Evolutionary conservation across 2,329 filamentous ascomycete genomes (phyloP).

Genomic region (Leptographium lundbergii): DNA sequence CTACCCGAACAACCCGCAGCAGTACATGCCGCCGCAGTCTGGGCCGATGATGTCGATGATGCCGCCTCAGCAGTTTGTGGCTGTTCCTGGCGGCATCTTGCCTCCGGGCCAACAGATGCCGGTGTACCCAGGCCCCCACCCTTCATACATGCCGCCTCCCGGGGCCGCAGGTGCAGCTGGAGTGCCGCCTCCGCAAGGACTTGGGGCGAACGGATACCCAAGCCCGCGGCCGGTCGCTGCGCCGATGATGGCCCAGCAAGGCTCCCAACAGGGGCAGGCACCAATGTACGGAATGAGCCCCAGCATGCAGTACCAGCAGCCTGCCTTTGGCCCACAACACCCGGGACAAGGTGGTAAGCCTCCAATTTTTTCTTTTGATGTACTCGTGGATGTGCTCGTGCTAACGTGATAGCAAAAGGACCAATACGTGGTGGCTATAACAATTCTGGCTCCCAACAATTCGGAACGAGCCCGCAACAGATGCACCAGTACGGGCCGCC

Average conservation of each 20-base stretch:
- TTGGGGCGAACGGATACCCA: slow-evolving; percentile 66
- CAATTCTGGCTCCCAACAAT: slow-evolving; percentile 47
- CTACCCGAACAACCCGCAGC: slow-evolving; percentile 59
- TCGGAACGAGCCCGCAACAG: slow-evolving; percentile 53
- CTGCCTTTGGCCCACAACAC: slow-evolving; percentile 58
- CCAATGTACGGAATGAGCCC: slow-evolving; percentile 65
- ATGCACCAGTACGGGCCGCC: slow-evolving; percentile 49
- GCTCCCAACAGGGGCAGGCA: slow-evolving; percentile 80
- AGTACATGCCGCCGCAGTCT: slow-evolving; percentile 60
- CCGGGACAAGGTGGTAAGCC: slow-evolving; percentile 55
- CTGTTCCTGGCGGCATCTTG: slow-evolving; percentile 57
- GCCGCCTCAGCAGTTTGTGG: slow-evolving; percentile 67
- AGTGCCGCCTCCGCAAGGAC: slow-evolving; percentile 34
- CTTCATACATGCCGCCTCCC: slow-evolving; percentile 45
- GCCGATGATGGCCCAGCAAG: slow-evolving; percentile 89
- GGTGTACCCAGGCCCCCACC: slow-evolving; percentile 63
- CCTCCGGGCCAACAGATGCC: slow-evolving; percentile 59
- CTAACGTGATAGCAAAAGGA: slow-evolving; percentile 27
- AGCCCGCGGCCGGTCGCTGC: slow-evolving; percentile 64
- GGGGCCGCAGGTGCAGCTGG: slow-evolving; percentile 16
- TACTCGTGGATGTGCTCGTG: neutral
- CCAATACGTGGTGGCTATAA: slow-evolving; percentile 45
- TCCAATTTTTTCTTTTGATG: neutral
- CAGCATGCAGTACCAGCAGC: slow-evolving; percentile 61
- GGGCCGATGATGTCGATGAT: slow-evolving; percentile 72